These are phyloP conservation scores for Spongiforma sp. DNA, from an alignment of 1,284 basidiomycete species.

Conservation along the genomic window DNA sequence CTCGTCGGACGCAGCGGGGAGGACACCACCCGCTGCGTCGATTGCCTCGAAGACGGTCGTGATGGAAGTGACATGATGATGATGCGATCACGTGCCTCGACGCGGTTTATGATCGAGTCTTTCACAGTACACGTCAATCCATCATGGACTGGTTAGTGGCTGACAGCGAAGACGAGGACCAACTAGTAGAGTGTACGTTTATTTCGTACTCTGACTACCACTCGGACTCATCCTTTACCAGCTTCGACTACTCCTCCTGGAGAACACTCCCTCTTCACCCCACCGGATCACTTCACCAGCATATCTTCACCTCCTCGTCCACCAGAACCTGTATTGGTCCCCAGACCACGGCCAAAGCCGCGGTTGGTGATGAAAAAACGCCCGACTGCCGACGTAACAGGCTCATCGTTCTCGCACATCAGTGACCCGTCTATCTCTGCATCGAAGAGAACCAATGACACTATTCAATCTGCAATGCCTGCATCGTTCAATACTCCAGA, in stretches of 20 bases:
- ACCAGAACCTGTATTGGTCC: not conserved
- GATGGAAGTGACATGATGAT: constrained; percentile 23
- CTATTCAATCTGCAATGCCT: constrained; percentile 22
- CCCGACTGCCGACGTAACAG: not conserved
- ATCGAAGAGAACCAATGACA: constrained; percentile 22
- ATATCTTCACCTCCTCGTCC: constrained; percentile 6
- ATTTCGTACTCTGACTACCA: no score
- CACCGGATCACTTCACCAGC: constrained; percentile 22
- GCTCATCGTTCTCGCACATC: constrained; percentile 31
- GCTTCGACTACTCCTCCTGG: no score
- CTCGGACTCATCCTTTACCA: constrained; percentile 6
- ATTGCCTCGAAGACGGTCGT: constrained; percentile 22
- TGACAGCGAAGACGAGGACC: constrained; percentile 37
- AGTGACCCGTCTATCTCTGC: constrained; percentile 21
- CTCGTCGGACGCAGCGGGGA: constrained; percentile 35
- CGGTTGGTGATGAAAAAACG: constrained; percentile 29
- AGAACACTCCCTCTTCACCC: constrained; percentile 35
- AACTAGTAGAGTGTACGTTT: no score
- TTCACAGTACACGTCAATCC: constrained; percentile 14
- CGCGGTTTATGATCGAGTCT: constrained; percentile 8
- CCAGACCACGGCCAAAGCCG: constrained; percentile 32
- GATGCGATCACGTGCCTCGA: constrained; percentile 32
- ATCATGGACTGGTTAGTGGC: constrained; percentile 30
- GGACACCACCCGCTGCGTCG: constrained; percentile 25
- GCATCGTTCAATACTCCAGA: constrained; percentile 14